A percentile compares a stretch with the other conserved stretches of the same genome.
Conservation (phyloP, 208 protist genomes). For the Crithidia thermophila region DNA sequence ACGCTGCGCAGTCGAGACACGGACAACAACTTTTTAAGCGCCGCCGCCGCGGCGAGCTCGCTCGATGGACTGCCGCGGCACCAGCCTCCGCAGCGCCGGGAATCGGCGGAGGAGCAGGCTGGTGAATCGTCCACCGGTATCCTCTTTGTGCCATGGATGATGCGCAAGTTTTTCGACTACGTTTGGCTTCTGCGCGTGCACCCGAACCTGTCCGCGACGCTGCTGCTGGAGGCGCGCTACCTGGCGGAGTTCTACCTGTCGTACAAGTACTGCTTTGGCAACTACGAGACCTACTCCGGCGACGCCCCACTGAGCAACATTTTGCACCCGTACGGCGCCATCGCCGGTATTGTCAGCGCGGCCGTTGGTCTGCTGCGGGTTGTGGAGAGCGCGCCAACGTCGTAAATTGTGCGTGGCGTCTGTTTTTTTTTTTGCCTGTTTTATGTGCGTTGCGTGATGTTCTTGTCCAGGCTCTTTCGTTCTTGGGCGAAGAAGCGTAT, state of each 20-base stretch:
- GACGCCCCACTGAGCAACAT: conserved; percentile 66
- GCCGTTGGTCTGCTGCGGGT: conserved; percentile 71
- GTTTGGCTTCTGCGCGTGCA: conserved; percentile 79
- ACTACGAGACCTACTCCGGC: conserved; percentile 53
- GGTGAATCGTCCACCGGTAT: conserved; percentile 33
- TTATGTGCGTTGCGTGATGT: background rate
- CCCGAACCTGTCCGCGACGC: conserved; percentile 67
- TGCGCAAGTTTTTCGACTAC: conserved; percentile 82
- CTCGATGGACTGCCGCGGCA: background rate
- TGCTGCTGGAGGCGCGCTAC: conserved; percentile 82
- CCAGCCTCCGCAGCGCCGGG: background rate
- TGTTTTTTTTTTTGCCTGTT: background rate
- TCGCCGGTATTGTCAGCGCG: conserved; percentile 74
- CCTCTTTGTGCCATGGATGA: conserved; percentile 72
- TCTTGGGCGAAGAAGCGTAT: too few relatives aligned
- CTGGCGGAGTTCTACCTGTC: conserved; percentile 77
- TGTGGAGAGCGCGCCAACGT: conserved; percentile 69
- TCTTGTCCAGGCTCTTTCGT: background rate
- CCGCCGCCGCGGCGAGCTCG: too few relatives aligned
- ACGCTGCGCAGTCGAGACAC: conserved; percentile 4
- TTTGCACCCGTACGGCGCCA: conserved; percentile 55
- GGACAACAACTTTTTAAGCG: background rate
- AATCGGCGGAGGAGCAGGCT: background rate
- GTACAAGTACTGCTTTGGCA: conserved; percentile 83
- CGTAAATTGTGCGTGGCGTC: conserved; percentile 2